phyloP scores from a whole-genome alignment of 2,329 filamentous ascomycete species.

The Zopfia rhizophila region DNA sequence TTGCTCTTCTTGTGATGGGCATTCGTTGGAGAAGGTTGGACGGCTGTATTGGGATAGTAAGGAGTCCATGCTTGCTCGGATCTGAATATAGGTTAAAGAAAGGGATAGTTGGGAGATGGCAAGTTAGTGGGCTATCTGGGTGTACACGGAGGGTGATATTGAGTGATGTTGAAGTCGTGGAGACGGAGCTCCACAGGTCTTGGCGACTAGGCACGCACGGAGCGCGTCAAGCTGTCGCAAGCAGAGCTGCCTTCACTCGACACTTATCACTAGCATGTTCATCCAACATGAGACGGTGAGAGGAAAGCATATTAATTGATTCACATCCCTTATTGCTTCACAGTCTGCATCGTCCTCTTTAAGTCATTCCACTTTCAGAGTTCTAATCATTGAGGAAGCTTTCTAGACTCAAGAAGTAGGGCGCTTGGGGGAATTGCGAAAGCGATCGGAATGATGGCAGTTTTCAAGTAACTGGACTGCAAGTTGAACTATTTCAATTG shows the following conservation, averaged over 20 bases:
- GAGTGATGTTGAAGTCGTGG: not conserved
- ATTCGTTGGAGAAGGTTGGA: constrained; percentile 78
- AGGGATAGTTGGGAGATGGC: constrained; percentile 14
- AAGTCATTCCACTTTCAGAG: not conserved
- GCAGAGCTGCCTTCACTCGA: constrained; percentile 9
- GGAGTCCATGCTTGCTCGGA: constrained; percentile 75
- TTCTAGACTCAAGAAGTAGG: no score
- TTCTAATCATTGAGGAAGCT: not conserved
- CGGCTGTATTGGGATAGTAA: constrained; percentile 92
- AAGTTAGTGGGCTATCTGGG: constrained; percentile 4
- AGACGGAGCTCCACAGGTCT: constrained; percentile 6
- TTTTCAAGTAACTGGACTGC: no score
- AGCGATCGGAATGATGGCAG: no score
- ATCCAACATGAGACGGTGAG: not conserved
- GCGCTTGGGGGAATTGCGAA: no score
- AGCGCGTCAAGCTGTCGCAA: constrained; percentile 14
- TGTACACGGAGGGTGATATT: not conserved
- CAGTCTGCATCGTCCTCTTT: not conserved
- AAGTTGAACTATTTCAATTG: no score
- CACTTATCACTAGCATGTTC: constrained; percentile 1
- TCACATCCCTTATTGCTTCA: not conserved
- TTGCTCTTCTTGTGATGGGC: constrained; percentile 76
- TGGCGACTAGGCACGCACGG: constrained; percentile 7
- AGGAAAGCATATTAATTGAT: not conserved
- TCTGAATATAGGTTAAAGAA: constrained; percentile 16